Base-by-base conservation (phyloP, 2,329 filamentous ascomycete genomes). In the Colletotrichum orchidophilum region DNA sequence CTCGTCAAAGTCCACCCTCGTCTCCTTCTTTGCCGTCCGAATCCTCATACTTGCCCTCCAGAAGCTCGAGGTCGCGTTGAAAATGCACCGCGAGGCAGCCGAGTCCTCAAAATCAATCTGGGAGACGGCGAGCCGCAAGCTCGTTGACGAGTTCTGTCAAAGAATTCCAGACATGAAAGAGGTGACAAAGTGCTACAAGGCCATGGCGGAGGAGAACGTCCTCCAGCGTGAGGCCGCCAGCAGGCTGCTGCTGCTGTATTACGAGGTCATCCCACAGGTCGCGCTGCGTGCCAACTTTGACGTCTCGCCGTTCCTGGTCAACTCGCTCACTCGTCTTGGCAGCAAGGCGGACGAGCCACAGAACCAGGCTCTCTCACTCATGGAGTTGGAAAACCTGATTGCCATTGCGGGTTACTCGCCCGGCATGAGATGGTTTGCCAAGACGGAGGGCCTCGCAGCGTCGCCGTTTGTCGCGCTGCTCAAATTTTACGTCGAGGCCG, bases 341-440 rank as follows among this genome's bases (percentile, higher is more conserved):
- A 80, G 86, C 15, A 83, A 86, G 18, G 81, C 84, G 3, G 84
- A 87, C 52, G 85, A 89, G 57, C 80, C 82, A 3, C 81, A 85
- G 63, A 82, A 86, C 59, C 81, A 85, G 60, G 86, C 86, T 1
- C 83, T 95, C 57, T 85, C 89, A 26, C 80, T 93, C 11, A 88
- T 95, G 76, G 94, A 97, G 80, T 84, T 98, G 31, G 92, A 95
- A 78, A 93, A 96, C 78, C 85, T 97, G 21, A 89, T 97, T 21
- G 88, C 91, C 33, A 93, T 98, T 78, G 94, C 95, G 3, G 89
- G 91, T 73, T 90, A 92, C 75, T 97, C 95, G 3, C 91, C 93
- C 0, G 91, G 92, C 6, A 96, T 97, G 91, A 91, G 93, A 73
- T 98, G 96, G 96, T 98, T 96, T 84, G 88, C 93, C 73, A 95